Percentiles rank a stretch among this genome's conserved stretches.
Conservation (phyloP, 78 protist species). For the Emiliania huxleyi region DNA sequence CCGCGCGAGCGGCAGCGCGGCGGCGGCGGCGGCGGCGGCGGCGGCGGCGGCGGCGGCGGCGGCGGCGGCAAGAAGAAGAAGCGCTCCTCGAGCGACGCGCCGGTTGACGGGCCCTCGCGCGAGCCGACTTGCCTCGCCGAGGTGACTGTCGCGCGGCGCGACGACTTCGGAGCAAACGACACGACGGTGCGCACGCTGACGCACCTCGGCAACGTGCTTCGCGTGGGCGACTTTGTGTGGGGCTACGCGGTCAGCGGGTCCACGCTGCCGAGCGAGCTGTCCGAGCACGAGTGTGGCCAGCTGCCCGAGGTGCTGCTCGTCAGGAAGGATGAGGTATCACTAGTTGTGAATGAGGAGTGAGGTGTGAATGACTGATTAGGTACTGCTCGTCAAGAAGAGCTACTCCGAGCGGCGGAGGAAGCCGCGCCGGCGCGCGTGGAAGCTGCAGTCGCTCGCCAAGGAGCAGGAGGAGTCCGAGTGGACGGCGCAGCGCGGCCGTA, state of each 20-base stretch:
- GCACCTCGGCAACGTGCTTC: conserved; percentile 3
- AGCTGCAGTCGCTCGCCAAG: neutral
- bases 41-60: neutral
- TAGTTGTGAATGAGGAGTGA: too few relatives aligned
- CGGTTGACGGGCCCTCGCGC: neutral
- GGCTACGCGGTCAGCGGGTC: neutral
- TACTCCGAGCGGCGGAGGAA: neutral
- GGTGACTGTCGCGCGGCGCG: neutral
- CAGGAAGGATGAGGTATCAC: neutral
- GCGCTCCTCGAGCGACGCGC: neutral
- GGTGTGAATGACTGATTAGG: too few relatives aligned
- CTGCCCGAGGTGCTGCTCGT: neutral
- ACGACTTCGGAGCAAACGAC: neutral
- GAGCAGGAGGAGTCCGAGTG: neutral
- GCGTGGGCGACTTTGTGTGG: conserved; percentile 11
- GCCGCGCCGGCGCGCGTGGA: neutral
- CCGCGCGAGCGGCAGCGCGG: neutral
- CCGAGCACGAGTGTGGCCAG: neutral
- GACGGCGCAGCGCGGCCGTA: neutral
- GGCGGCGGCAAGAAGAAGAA: neutral
- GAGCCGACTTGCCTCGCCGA: neutral
- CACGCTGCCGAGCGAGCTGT: neutral
- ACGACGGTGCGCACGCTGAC: too few relatives aligned
- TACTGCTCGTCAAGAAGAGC: neutral
- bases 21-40: neutral